Percentiles rank a stretch among this genome's conserved stretches.
Evolutionary conservation across 768 basidiomycete genomes (phyloP).

Genomic region (Steccherinum ochraceum): DNA sequence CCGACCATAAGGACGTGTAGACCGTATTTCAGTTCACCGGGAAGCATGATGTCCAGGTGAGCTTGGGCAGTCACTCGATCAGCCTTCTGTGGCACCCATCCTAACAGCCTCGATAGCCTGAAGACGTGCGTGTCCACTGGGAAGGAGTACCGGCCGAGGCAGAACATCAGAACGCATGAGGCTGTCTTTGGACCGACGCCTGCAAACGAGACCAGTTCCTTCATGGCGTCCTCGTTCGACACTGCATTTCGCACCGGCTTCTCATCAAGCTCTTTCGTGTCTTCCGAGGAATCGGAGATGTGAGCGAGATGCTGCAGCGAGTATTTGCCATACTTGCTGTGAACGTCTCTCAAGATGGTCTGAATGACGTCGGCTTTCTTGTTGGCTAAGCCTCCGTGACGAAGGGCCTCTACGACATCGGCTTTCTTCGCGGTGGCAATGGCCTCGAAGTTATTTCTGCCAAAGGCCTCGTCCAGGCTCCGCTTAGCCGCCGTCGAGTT

Average conservation of each 20-base stretch:
- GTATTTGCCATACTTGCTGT: constrained; percentile 42
- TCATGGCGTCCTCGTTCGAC: constrained; percentile 47
- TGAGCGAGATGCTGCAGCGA: constrained; percentile 50
- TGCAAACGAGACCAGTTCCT: constrained; percentile 46
- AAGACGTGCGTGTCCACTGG: constrained; percentile 64
- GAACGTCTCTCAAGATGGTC: constrained; percentile 35
- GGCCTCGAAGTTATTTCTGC: constrained; percentile 41
- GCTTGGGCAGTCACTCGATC: constrained; percentile 49
- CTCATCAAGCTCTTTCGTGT: constrained; percentile 2
- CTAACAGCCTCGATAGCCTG: constrained; percentile 43
- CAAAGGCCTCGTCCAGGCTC: constrained; percentile 41
- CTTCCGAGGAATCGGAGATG: constrained; percentile 10
- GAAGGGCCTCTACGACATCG: constrained; percentile 43
- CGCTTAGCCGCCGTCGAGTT: constrained; percentile 48
- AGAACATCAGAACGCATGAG: constrained; percentile 56
- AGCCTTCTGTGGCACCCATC: constrained; percentile 41
- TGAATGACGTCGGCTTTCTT: constrained; percentile 55
- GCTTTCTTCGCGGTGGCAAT: constrained; percentile 38
- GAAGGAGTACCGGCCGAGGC: constrained; percentile 52
- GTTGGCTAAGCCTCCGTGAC: constrained; percentile 51
- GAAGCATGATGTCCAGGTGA: constrained; percentile 47
- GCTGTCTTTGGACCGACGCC: constrained; percentile 63
- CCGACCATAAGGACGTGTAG: constrained; percentile 54
- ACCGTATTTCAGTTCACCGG: constrained; percentile 47
- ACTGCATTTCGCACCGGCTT: constrained; percentile 23